phyloP scores from a whole-genome alignment of 2,329 filamentous ascomycete genomes.

The Colletotrichum magnum region DNA sequence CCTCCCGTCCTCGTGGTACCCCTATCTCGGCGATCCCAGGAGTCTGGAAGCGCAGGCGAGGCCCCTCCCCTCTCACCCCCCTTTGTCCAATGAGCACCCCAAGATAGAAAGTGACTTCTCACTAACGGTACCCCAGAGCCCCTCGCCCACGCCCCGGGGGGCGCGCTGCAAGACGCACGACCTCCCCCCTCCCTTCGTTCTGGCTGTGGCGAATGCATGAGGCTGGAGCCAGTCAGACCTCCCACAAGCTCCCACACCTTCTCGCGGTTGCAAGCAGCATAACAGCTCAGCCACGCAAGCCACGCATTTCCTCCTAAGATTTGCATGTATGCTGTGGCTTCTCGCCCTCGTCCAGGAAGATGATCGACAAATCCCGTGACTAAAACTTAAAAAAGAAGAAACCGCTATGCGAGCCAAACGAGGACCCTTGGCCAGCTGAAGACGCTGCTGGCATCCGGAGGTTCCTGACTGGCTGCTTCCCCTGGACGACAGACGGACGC shows the following conservation, averaged over 20 bases:
- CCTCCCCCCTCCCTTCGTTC: neutral
- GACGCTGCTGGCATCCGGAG: constrained; percentile 12
- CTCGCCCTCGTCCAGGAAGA: constrained; percentile 20
- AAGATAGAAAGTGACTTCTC: constrained; percentile 42
- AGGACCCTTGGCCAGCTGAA: constrained; percentile 38
- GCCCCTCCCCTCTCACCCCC: neutral
- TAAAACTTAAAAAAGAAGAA: constrained; percentile 8
- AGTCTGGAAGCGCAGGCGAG: constrained; percentile 37
- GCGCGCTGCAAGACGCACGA: constrained; percentile 19
- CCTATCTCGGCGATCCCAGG: constrained; percentile 39
- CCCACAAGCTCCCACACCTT: constrained; percentile 18
- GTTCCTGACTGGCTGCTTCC: constrained; percentile 26
- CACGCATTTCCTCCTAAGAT: constrained; percentile 8
- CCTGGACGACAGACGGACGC: constrained; percentile 19
- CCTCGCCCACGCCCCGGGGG: constrained; percentile 18
- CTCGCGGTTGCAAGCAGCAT: neutral
- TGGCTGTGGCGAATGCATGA: constrained; percentile 36
- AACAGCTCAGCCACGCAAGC: constrained; percentile 35
- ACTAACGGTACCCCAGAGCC: constrained; percentile 31
- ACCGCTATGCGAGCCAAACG: neutral
- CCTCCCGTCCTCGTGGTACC: constrained; percentile 33
- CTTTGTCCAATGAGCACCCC: constrained; percentile 34
- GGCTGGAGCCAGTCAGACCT: constrained; percentile 29
- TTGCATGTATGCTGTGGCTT: constrained; percentile 17
- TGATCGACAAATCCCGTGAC: constrained; percentile 30